Conservation (phyloP, 208 protist genomes). For the Strigomonas galati region DNA sequence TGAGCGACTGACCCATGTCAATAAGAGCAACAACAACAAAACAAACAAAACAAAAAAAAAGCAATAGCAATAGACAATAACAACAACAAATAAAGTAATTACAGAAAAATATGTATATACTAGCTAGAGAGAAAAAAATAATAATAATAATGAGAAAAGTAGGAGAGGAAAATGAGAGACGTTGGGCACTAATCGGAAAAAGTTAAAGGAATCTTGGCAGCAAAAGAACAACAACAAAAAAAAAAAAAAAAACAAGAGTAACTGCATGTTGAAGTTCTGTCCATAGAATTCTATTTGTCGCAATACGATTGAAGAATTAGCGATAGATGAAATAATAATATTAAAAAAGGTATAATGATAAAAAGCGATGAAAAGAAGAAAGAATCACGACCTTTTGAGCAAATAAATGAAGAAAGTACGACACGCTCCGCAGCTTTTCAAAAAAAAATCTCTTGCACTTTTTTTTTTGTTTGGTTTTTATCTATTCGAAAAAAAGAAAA, state of each 20-base stretch:
- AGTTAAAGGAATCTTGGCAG: background rate
- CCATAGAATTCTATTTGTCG: too few species aligned
- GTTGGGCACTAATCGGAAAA: too few species aligned
- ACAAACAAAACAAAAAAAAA: background rate
- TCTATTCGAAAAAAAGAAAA: background rate
- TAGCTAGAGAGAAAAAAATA: slow-evolving; percentile 6
- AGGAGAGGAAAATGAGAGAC: slow-evolving; percentile 5
- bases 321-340: too few species aligned
- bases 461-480: slow-evolving; percentile 13
- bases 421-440: too few species aligned
- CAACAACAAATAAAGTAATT: background rate
- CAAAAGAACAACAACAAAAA: background rate
- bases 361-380: too few species aligned
- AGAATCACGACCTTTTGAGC: too few species aligned
- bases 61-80: background rate
- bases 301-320: too few species aligned
- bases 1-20: slow-evolving; percentile 63
- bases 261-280: background rate
- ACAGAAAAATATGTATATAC: too few species aligned
- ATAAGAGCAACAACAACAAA: background rate
- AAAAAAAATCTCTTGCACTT: background rate
- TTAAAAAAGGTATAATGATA: too few species aligned
- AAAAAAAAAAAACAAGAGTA: slow-evolving; percentile 13
- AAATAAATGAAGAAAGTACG: too few species aligned
- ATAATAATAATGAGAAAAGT: slow-evolving; percentile 10